Evolutionary conservation across 1,139 yeast genomes (phyloP), one percentile per base, ranked within the genome.

Genomic region (Debaryomyces coudertii): DNA sequence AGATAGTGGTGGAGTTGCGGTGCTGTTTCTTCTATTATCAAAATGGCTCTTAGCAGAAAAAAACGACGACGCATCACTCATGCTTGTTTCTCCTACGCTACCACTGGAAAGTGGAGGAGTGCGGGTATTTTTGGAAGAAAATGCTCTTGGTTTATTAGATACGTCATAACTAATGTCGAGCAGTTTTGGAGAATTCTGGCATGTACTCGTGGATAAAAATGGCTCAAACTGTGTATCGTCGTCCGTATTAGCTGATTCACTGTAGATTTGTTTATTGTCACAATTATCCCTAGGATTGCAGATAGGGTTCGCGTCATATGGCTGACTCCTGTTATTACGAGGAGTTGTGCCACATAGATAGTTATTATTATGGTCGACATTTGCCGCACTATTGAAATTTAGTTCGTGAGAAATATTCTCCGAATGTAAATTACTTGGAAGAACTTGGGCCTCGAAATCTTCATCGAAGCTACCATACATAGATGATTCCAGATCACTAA

Each of bases 381-480:
- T 8, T 18, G 24, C 14, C 12, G 33, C n/a, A 20, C 5, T 4
- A 9, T 18, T 29, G 8, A 18, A 8, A 22, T 14, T 28, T 18
- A 40, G 23, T 3, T 29, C 48, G 31, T 35, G 31, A 15, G 27
- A 39, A 14, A 12, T 15, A 22, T 42, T 23, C 16, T 9, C 7
- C 5, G 25, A 14, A 9, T 24, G 15, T 14, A 29, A 12, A 2
- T 24, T 12, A 18, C 5, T 18, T 11, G 41, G 41, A 14, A 38
- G 34, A 7, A 34, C 12, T 24, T 46, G 49, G 8, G 49, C 51
- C 40, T 59, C 62, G 33, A 57, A 51, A 44, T 59, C 63, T 8
- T 44, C 47, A 22, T 53, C 50, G 3, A 56, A 35, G 45, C 63
- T 62, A 2, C 65, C 67, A 44, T 63, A 61, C 30, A 36, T 42